Evolutionary conservation across 805 yeast genomes (phyloP), one percentile per base, ranked within the genome.

Genomic region (Clavispora phyllophila): DNA sequence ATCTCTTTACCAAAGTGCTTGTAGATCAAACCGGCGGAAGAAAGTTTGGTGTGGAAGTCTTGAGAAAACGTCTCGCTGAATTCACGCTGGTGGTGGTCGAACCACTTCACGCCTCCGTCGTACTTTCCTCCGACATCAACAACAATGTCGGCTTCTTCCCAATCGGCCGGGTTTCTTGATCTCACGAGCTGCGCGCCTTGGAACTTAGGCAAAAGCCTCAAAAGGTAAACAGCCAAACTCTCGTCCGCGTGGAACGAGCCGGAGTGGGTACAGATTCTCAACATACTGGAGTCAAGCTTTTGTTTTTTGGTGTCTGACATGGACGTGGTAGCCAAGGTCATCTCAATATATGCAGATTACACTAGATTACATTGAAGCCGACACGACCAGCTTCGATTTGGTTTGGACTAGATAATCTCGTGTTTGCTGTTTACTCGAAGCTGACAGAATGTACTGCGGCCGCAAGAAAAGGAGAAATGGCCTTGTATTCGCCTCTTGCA

Each of bases 191-290:
- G 73, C 17, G 96, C 82, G 45, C 79, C 71, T 37, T 75, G 58
- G 63, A 65, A 93, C 60, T 75, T 72, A 8, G 96, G 93, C 37
- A 91, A 66, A 15, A 79, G 68, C 51, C 76, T 79, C 43, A 93
- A 69, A 84, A 93, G 81, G 62, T 75, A 90, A 3, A 91, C 96
- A 2, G 98, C 99, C 40, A 93, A 74, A 9, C 96, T 82, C 63
- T 93, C 99, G 63, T 93, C 99, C 9, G 98, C 98, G 60, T 93
- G 99, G 73, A 93, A 93, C 0, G 89, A 76, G 7, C 99, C 99
- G 38, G 90, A 84, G 56, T 86, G 95, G 10, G 96, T 90, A 58
- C 96, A 91, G 44, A 90, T 86, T 56, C 78, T 80, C 46, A 80
- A 60, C 58, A 70, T 61, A 42, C 43, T 42, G 14, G 48, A 14